phyloP scores from a whole-genome alignment of 805 yeast genomes.

The Candida krabiensis region DNA sequence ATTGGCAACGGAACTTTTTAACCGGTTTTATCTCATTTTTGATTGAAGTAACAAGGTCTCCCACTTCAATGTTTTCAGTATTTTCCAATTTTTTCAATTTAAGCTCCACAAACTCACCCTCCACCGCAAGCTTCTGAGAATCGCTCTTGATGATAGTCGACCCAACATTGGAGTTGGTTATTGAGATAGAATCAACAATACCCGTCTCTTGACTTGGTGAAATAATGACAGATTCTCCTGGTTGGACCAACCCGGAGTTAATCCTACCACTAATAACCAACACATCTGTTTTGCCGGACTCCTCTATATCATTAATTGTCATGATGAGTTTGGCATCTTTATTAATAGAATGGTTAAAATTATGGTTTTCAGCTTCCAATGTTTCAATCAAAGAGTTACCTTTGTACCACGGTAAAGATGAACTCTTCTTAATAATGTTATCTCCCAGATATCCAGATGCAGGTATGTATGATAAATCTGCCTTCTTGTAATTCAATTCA shows the following conservation, averaged over 20 bases:
- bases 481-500: slow-evolving; percentile 49
- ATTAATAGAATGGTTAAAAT: slow-evolving; percentile 12
- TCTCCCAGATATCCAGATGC: slow-evolving; percentile 69
- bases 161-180: slow-evolving; percentile 27
- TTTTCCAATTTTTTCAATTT: slow-evolving; percentile 37
- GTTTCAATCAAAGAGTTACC: slow-evolving; percentile 50
- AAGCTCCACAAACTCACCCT: slow-evolving; percentile 56
- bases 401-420: slow-evolving; percentile 28
- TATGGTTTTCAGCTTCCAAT: slow-evolving; percentile 36
- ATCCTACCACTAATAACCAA: slow-evolving; percentile 64
- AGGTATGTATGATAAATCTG: slow-evolving; percentile 55
- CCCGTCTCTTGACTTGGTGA: slow-evolving; percentile 51
- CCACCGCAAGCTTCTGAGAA: slow-evolving; percentile 39
- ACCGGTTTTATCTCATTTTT: slow-evolving; percentile 39
- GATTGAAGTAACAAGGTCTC: slow-evolving; percentile 57
- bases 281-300: slow-evolving; percentile 46
- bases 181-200: slow-evolving; percentile 39
- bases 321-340: slow-evolving; percentile 50
- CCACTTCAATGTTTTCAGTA: slow-evolving; percentile 52
- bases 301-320: slow-evolving; percentile 62
- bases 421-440: slow-evolving; percentile 53
- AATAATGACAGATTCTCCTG: slow-evolving; percentile 62
- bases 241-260: slow-evolving; percentile 65
- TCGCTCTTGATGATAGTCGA: slow-evolving; percentile 18
- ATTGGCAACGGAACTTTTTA: slow-evolving; percentile 51